phyloP scores from a whole-genome alignment of 1,284 basidiomycete genomes.

The Irpex sp. region DNA sequence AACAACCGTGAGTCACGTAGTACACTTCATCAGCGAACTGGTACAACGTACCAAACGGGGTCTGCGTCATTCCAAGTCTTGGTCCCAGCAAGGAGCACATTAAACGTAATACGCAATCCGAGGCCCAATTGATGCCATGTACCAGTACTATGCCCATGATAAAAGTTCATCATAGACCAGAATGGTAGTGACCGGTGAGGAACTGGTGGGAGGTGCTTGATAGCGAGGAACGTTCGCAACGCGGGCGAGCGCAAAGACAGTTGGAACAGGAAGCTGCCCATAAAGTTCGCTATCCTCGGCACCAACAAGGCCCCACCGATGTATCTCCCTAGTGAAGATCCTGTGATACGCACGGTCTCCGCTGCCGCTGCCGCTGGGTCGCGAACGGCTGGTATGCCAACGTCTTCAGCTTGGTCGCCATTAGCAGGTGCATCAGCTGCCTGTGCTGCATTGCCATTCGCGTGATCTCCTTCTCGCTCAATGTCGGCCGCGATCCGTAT shows the following conservation, averaged over 20 bases:
- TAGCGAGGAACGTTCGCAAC: constrained; percentile 53
- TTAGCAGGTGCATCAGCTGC: constrained; percentile 1
- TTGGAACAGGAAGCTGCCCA: constrained; percentile 57
- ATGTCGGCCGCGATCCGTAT: constrained; percentile 38
- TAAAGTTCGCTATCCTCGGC: constrained; percentile 58
- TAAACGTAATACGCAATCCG: constrained; percentile 36
- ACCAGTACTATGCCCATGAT: neutral
- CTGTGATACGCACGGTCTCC: constrained; percentile 52
- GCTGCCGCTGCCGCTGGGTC: constrained; percentile 43
- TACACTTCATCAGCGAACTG: neutral
- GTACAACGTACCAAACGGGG: constrained; percentile 65
- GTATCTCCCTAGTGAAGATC: constrained; percentile 56
- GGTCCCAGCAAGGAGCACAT: constrained; percentile 52
- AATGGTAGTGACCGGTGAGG: neutral
- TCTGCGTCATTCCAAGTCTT: constrained; percentile 61
- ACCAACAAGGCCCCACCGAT: constrained; percentile 64
- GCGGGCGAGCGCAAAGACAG: constrained; percentile 46
- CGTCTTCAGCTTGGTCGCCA: constrained; percentile 11
- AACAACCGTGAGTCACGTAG: neutral
- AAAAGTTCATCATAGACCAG: neutral
- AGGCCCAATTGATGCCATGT: constrained; percentile 17
- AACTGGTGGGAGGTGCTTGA: constrained; percentile 32
- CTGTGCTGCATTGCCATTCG: constrained; percentile 4
- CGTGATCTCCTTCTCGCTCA: neutral
- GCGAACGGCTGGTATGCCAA: constrained; percentile 16